phyloP scores from a whole-genome alignment of 306 rosid genomes.

The Acacia acuminata region DNA sequence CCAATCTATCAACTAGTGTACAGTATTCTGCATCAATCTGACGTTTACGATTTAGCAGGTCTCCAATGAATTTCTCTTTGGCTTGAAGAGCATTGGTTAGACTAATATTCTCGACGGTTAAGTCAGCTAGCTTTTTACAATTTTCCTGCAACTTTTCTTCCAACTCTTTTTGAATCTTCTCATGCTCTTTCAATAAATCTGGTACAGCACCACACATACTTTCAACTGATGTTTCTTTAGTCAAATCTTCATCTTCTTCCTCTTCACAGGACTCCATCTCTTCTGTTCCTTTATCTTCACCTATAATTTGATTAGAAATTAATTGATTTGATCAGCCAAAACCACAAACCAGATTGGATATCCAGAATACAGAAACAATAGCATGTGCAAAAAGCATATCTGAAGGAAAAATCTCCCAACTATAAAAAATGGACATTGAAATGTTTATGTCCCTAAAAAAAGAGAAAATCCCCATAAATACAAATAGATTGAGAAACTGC shows the following conservation, averaged over 20 bases:
- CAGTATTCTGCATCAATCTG: constrained; percentile 58
- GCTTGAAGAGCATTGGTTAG: constrained; percentile 50
- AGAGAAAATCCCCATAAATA: background rate
- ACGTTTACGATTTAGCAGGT: constrained; percentile 48
- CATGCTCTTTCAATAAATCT: constrained; percentile 46
- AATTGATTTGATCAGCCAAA: constrained; percentile 16
- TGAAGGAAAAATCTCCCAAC: background rate
- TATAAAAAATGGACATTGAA: background rate
- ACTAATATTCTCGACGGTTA: constrained; percentile 56
- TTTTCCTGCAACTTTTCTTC: constrained; percentile 56
- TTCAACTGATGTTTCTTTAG: constrained; percentile 38
- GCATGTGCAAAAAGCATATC: constrained; percentile 11
- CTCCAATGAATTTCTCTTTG: constrained; percentile 58
- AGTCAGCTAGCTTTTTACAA: constrained; percentile 44
- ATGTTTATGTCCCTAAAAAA: background rate
- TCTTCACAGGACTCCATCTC: constrained; percentile 32
- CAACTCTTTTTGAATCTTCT: constrained; percentile 49
- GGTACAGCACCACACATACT: constrained; percentile 39
- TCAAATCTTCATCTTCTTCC: constrained; percentile 39
- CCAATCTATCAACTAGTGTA: constrained; percentile 62
- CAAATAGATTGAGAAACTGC: background rate
- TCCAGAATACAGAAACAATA: background rate
- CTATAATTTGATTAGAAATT: constrained; percentile 25
- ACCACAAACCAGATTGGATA: constrained; percentile 12
- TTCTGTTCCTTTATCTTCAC: constrained; percentile 34